These are phyloP conservation scores for Vigna reflexopilosa DNA, from an alignment of 306 rosid species.

Conservation along the genomic window DNA sequence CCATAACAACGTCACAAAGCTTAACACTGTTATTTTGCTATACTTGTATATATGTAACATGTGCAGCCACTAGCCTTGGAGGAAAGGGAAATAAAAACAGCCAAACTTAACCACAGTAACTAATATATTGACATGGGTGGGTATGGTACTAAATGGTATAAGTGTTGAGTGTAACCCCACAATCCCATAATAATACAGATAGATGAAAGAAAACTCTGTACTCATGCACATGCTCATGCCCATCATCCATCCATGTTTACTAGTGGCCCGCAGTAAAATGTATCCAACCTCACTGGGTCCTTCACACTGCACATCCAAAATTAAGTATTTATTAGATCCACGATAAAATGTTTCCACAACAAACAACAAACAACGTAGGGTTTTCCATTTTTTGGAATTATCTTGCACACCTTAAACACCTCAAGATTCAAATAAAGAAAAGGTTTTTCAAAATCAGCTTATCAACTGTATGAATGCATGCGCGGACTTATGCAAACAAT, in stretches of 20 bases:
- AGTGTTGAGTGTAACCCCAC: constrained; percentile 24
- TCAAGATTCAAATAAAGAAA: background rate
- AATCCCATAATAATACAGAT: constrained; percentile 27
- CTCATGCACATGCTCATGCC: constrained; percentile 20
- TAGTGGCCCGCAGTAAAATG: constrained; percentile 25
- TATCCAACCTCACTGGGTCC: constrained; percentile 34
- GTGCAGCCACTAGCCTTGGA: background rate
- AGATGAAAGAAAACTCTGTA: constrained; percentile 15
- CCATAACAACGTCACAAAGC: background rate
- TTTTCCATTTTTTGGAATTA: background rate
- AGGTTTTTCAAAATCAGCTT: background rate
- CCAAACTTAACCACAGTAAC: background rate
- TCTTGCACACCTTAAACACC: background rate
- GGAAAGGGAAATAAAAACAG: background rate
- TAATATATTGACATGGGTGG: constrained; percentile 5
- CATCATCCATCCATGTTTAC: constrained; percentile 25
- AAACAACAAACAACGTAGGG: constrained; percentile 32
- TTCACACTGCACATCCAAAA: constrained; percentile 18
- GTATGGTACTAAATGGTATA: background rate
- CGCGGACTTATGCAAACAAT: background rate
- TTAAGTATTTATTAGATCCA: constrained; percentile 42
- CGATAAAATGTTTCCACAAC: constrained; percentile 48
- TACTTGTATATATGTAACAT: background rate
- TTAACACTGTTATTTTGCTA: background rate
- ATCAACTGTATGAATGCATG: background rate